Base-by-base conservation (phyloP, 306 rosid genomes). In the Oxytropis ochrocephala region DNA sequence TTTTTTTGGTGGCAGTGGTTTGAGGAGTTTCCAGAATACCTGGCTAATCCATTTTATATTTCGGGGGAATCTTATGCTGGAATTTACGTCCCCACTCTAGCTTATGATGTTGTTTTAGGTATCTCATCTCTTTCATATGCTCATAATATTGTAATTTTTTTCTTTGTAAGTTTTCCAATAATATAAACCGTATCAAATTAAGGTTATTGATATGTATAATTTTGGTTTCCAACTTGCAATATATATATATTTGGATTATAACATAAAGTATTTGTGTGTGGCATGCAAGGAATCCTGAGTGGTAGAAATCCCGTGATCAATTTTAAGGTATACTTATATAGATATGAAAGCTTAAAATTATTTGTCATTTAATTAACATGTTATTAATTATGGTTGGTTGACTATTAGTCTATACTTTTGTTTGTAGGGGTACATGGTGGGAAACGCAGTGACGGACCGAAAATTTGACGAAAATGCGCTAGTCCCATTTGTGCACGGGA, bases 51-150 rank as follows among this genome's bases (percentile, higher is more conserved):
- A 49, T 84, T 91, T 74, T 89, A 78, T 71, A 77, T 87, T 53
- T 12, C 91, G 56, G 94, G 97, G 24, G 97, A 91, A 86, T 91
- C 93, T 33, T 91, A 71, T 73, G 97, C 87, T 21, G 91, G 97
- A 78, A 55, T 91, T 41, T 91, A 91, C 70, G 88, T 91, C 36
- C 97, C 96, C 24, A 88, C 96, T 51, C 83, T 91, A 52, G 89
- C 93, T 51, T 74, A 47, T 54, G 74, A 87, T 73, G 80, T 89
- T 29, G 87, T 67, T 5, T 72, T 77, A 78, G 91, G 97, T 86
- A 79, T 47, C 32, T 6, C 1, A 10, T 11, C 48, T 11, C 14
- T 42, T 42, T 42, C 0, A 48, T 17, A 13, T 6, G 13, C 8
- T 27, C 41, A 3, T 54, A 53, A 11, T 24, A 7, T 33, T 11